Base-by-base conservation (phyloP, 2,329 filamentous ascomycete genomes). In the Didymella pomorum region DNA sequence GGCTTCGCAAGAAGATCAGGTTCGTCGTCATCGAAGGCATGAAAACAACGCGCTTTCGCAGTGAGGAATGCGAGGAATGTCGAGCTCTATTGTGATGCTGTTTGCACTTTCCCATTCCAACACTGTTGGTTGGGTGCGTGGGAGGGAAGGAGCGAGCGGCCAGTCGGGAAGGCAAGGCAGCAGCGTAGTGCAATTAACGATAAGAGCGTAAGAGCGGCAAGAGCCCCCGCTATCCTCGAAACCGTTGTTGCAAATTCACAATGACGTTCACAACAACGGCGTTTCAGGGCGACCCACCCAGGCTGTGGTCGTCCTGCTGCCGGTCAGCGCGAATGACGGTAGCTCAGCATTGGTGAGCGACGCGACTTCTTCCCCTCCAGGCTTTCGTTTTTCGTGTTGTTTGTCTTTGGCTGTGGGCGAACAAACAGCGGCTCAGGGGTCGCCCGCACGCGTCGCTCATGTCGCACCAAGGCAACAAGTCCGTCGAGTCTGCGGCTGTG, bases 1-100 rank as follows among this genome's bases (percentile, higher is more conserved):
- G 52, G 45, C 52, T 33, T 49, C 41, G 55, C 48, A 44, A 31
- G 63, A 61, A 64, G 67, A 68, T 68, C 66, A 57, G 56, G 65
- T 67, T 66, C 66, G 59, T 50, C 56, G 52, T 56, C 46, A 47
- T 52, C 26, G 29, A 37, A 20, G 50, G 49, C 49, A 50, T 54
- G 31, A 54, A 58, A 58, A 58, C 56, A 58, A 54, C 41, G 33
- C 56, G 56, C 50, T 31, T 39, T 52, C 16, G 39, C 25, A 35
- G 31, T 33, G 54, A 39, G 55, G 55, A 52, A 58, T 58, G 31
- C 26, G 54, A 39, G 55, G 55, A 52, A 58, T 58, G 53, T 43
- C 28, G 45, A 26, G 31, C 31, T 21, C 26, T 31, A 25, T 20
- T 37, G 42, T 29, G 16, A 23, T 41, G 10, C 25, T 21, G 18